Evolutionary conservation across 2,329 filamentous ascomycete genomes (phyloP).

Genomic region (Tolypocladium sp.): DNA sequence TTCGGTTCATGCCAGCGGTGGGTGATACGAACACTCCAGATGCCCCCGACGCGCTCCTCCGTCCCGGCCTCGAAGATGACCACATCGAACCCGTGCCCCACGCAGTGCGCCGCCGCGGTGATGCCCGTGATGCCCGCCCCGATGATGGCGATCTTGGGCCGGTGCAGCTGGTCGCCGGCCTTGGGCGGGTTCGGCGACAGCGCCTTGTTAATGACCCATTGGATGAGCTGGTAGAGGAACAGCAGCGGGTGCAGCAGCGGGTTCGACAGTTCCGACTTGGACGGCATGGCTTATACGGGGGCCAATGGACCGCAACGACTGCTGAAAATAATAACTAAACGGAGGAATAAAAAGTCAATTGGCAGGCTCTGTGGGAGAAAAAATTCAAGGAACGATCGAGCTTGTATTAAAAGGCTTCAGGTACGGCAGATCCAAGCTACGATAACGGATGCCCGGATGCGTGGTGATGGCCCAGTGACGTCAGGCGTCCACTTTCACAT

Average conservation of each 20-base stretch:
- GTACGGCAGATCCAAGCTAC: not conserved
- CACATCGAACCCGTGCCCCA: constrained; percentile 79
- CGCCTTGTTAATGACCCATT: constrained; percentile 53
- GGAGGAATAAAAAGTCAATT: not conserved
- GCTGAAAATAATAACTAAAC: not conserved
- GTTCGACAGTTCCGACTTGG: constrained; percentile 23
- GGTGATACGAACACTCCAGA: constrained; percentile 58
- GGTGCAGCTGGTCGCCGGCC: constrained; percentile 42
- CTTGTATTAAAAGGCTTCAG: not conserved
- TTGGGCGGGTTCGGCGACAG: constrained; percentile 63
- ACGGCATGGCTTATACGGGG: constrained; percentile 17
- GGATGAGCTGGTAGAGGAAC: constrained; percentile 55
- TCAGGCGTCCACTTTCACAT: not conserved
- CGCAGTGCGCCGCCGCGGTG: constrained; percentile 71
- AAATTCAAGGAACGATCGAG: not conserved
- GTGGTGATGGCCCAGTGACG: not conserved
- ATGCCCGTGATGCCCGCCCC: constrained; percentile 67
- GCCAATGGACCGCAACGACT: not conserved
- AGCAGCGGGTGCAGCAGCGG: constrained; percentile 44
- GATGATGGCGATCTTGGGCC: constrained; percentile 60
- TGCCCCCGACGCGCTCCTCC: constrained; percentile 61
- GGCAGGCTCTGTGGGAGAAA: no score
- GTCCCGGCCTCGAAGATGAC: constrained; percentile 66
- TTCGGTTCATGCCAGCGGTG: not conserved
- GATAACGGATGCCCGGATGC: no score